Evolutionary conservation across 2,329 filamentous ascomycete genomes (phyloP).

Genomic region (Hypoxylon sp.): DNA sequence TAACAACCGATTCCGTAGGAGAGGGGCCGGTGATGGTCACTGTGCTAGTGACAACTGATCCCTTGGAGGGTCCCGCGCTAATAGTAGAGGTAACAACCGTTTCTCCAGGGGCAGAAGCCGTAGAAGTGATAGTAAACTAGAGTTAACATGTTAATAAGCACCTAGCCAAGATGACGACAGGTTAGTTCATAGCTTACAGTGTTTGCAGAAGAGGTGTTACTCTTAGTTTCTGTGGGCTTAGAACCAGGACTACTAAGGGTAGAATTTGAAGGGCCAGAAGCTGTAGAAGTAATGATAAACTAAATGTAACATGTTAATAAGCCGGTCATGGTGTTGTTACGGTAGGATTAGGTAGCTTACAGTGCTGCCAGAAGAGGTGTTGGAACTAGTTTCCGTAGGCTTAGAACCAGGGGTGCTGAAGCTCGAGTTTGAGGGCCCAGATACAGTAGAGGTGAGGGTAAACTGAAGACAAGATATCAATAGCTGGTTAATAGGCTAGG

Average conservation of each 20-base stretch:
- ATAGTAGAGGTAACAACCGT: background rate
- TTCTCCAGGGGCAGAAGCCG: background rate
- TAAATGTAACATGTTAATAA: background rate
- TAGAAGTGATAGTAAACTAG: background rate
- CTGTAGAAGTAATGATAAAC: background rate
- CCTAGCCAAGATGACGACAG: background rate
- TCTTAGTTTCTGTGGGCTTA: background rate
- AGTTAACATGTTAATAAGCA: background rate
- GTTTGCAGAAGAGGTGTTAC: background rate
- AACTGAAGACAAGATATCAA: background rate
- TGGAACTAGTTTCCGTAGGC: background rate
- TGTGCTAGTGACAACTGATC: background rate
- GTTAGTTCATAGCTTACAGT: background rate
- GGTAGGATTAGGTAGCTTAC: background rate
- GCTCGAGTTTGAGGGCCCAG: background rate
- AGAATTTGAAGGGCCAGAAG: background rate
- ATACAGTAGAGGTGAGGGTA: background rate
- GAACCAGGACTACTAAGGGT: background rate
- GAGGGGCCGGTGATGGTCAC: background rate
- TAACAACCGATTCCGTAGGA: slow-evolving; percentile 16
- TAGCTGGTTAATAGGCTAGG: background rate
- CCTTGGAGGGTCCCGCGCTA: background rate
- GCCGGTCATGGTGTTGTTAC: background rate
- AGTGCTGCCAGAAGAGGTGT: background rate
- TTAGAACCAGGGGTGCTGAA: background rate